phyloP scores from a whole-genome alignment of 208 protist species.

The Leishmania major region DNA sequence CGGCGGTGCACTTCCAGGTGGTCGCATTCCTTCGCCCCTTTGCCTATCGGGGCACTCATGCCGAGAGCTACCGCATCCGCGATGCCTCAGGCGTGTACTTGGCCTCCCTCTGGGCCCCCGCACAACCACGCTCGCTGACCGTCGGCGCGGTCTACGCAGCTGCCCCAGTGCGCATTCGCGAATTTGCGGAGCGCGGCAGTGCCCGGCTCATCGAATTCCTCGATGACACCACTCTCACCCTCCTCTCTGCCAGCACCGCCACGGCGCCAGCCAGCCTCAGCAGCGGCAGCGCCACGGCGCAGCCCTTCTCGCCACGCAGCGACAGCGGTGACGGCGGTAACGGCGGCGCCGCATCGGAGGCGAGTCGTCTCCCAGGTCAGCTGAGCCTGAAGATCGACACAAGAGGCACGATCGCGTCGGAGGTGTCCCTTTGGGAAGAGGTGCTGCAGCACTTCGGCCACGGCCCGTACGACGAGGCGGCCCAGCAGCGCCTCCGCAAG shows the following conservation, averaged over 20 bases:
- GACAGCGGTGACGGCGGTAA: neutral
- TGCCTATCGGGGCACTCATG: constrained; percentile 55
- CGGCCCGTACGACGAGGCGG: constrained; percentile 69
- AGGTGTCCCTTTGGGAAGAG: constrained; percentile 84
- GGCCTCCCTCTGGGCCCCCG: constrained; percentile 64
- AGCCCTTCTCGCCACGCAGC: neutral
- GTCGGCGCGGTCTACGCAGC: constrained; percentile 64
- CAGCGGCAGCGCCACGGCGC: neutral
- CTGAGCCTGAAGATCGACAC: constrained; percentile 86
- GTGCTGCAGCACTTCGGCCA: constrained; percentile 84
- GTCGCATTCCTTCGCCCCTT: constrained; percentile 65
- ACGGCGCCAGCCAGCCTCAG: neutral
- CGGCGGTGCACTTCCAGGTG: constrained; percentile 52
- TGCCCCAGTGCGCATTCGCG: constrained; percentile 50
- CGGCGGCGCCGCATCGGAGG: neutral
- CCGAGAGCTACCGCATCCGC: constrained; percentile 82
- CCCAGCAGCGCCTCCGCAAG: constrained; percentile 66
- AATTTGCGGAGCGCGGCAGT: constrained; percentile 56
- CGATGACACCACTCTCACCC: constrained; percentile 8
- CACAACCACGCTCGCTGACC: constrained; percentile 25
- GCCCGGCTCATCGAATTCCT: constrained; percentile 72
- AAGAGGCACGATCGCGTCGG: constrained; percentile 81
- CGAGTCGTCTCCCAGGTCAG: constrained; percentile 30
- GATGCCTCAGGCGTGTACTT: constrained; percentile 74
- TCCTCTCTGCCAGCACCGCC: constrained; percentile 3